These are phyloP conservation scores for Parietaria judaica DNA, from an alignment of 306 rosid species.

Conservation along the genomic window DNA sequence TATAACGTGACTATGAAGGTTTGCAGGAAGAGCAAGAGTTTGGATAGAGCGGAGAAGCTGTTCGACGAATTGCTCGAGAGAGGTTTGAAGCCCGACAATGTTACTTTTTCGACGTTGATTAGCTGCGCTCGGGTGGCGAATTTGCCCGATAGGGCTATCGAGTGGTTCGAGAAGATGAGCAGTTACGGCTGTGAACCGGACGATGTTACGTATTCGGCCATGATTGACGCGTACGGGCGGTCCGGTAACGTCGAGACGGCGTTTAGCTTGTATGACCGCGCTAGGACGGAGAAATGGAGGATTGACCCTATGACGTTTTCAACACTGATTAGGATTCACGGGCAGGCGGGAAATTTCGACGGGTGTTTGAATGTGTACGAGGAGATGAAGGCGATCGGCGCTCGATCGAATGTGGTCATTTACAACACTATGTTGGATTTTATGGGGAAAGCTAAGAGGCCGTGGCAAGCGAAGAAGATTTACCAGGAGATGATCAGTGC, in stretches of 20 bases:
- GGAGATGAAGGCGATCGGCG: constrained; percentile 81
- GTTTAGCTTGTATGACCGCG: constrained; percentile 60
- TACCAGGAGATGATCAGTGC: constrained; percentile 55
- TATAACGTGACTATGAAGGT: constrained; percentile 68
- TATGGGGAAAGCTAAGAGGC: constrained; percentile 66
- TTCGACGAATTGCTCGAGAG: constrained; percentile 68
- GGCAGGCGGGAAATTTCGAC: constrained; percentile 56
- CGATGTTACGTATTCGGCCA: constrained; percentile 42
- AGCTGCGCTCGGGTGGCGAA: constrained; percentile 50
- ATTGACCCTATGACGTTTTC: constrained; percentile 48
- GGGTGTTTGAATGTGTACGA: constrained; percentile 68
- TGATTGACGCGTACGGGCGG: constrained; percentile 72
- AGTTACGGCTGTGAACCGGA: constrained; percentile 53
- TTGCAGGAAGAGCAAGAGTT: constrained; percentile 40
- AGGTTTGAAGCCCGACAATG: constrained; percentile 52
- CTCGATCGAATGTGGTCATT: constrained; percentile 40
- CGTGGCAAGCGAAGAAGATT: constrained; percentile 62
- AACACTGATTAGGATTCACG: constrained; percentile 62
- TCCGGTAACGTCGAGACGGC: constrained; percentile 64
- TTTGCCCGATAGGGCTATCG: constrained; percentile 55
- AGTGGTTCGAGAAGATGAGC: constrained; percentile 78
- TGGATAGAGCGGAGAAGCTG: constrained; percentile 71
- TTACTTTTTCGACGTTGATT: constrained; percentile 70
- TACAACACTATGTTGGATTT: constrained; percentile 67
- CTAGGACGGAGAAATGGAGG: constrained; percentile 70